phyloP scores from a whole-genome alignment of 306 rosid genomes.

The Abrus precatorius region DNA sequence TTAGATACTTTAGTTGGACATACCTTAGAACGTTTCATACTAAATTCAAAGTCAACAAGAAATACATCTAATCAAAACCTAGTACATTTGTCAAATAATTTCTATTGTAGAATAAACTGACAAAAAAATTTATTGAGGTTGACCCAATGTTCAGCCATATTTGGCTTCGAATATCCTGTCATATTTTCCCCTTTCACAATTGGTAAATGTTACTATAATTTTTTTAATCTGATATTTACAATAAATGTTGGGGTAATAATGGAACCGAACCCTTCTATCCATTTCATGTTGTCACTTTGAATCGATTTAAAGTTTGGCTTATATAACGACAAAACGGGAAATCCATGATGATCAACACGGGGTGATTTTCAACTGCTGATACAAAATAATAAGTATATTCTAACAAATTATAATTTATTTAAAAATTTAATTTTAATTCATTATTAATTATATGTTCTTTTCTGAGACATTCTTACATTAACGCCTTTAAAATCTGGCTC shows the following conservation, averaged over 20 bases:
- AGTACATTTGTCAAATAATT: neutral
- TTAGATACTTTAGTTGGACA: slow-evolving; percentile 43
- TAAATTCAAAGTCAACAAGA: slow-evolving; percentile 50
- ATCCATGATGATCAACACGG: neutral
- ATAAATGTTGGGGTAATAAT: neutral
- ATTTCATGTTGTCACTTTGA: neutral
- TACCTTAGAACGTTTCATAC: slow-evolving; percentile 1
- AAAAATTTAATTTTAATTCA: neutral
- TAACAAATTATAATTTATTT: neutral
- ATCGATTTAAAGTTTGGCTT: neutral
- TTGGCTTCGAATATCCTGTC: neutral
- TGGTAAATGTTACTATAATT: neutral
- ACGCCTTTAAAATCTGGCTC: neutral
- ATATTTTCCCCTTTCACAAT: neutral
- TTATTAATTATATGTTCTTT: neutral
- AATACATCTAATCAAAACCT: slow-evolving; percentile 14
- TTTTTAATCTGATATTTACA: neutral
- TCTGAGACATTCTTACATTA: neutral
- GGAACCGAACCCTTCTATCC: neutral
- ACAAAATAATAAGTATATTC: neutral
- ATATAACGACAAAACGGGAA: neutral
- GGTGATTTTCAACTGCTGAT: too few relatives aligned
- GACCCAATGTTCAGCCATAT: neutral
- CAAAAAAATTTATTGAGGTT: neutral
- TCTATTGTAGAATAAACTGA: neutral